Base-by-base conservation (phyloP, 169 alveolate species). In the Cryptosporidium tyzzeri region DNA sequence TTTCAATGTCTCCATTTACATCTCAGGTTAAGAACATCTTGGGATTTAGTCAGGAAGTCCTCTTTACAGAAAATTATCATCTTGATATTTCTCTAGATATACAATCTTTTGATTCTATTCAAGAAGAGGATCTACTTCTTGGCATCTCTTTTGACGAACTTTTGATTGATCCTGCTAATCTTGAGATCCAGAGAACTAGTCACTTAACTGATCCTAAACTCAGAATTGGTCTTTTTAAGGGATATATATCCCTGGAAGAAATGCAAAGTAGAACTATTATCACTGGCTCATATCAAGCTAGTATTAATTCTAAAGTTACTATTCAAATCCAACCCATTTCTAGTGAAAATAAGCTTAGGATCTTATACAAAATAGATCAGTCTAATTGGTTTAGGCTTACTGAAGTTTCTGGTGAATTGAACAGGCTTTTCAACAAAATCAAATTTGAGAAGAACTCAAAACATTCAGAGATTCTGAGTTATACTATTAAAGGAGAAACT, bases 211-310 rank as follows among this genome's bases (percentile, higher is more conserved):
- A 29, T 41, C 87, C 87, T 18, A 62, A 37, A n/a, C 50, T 80
- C 53, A 59, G 75, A 41, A 58, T 80, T n/a, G 75, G 41, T 12
- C 23, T 80, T 4, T 80, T 61, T 48, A 80, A 59, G 58, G 44
- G 31, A 7, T 41, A 80, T 23, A 65, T 80, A 16, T 59, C 87
- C n/a, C 14, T 80, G 21, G 87, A 80, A 44, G 67, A 80, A 3
- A 80, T 59, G 80, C 12, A n/a, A 31, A 29, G 26, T 18, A 80
- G 87, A 65, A 62, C 44, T 14, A 23, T 80, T 7, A 2, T 44
- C 3, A 39, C 87, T 29, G 87, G 80, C 14, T 21, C 68, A 23
- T 59, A 26, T 44, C 33, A 39, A 39, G 62, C 53, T 7, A 8
- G 1, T 14, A 0, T 39, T 21, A n/a, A 26, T 21, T 80, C 87